phyloP scores from a whole-genome alignment of 139 green algal species.

The Asterochloris erici region DNA sequence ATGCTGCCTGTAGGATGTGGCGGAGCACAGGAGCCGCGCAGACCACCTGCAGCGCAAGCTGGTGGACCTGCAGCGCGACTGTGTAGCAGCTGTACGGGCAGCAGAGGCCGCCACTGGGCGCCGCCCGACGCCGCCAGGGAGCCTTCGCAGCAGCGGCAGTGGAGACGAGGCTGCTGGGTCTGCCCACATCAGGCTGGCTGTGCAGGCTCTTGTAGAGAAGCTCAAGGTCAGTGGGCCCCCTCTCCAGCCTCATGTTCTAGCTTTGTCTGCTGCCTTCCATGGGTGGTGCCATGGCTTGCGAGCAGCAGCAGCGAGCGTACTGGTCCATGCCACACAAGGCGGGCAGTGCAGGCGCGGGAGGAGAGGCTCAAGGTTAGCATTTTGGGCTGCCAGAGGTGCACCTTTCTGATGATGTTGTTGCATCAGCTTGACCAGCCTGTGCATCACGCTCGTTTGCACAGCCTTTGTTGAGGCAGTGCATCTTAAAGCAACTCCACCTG shows the following conservation, averaged over 20 bases:
- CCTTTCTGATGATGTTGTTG: too few relatives aligned
- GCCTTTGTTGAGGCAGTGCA: too few relatives aligned
- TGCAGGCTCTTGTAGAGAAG: neutral
- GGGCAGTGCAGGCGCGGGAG: neutral
- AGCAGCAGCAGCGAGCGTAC: neutral
- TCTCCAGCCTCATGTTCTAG: too few relatives aligned
- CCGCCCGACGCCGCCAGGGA: neutral
- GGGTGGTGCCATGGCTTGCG: too few relatives aligned
- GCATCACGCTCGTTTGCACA: too few relatives aligned
- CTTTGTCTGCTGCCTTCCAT: too few relatives aligned
- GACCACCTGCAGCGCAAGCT: neutral
- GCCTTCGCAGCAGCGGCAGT: neutral
- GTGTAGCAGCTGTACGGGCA: neutral
- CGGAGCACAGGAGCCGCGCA: neutral
- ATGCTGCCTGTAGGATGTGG: neutral
- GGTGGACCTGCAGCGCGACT: neutral
- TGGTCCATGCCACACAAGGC: neutral
- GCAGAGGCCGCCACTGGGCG: neutral
- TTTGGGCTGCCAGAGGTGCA: too few relatives aligned
- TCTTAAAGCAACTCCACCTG: too few relatives aligned
- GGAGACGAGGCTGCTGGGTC: neutral
- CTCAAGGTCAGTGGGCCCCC: neutral
- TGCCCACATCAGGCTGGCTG: neutral
- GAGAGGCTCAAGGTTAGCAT: neutral
- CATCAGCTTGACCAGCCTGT: too few relatives aligned